Evolutionary conservation across 352 stramenopile species (phyloP).

Genomic region (Globisporangium spinosum): DNA sequence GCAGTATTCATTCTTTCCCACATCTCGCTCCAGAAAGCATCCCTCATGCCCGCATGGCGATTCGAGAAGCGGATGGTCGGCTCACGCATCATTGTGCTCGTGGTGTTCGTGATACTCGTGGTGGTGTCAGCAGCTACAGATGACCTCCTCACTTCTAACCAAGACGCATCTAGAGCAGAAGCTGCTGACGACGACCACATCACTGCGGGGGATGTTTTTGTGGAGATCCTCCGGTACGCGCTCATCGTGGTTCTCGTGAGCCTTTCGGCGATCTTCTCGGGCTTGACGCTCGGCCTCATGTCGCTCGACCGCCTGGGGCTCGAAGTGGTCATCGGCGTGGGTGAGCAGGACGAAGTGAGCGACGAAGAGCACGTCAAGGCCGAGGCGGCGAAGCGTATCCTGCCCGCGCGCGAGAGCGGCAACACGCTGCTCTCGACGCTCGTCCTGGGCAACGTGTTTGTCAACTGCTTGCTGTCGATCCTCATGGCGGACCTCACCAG

Average conservation of each 20-base stretch:
- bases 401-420: constrained; percentile 89
- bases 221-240: constrained; percentile 39
- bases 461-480: constrained; percentile 97
- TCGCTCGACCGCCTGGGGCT: constrained; percentile 95
- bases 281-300: constrained; percentile 96
- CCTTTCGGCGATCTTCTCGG: constrained; percentile 93
- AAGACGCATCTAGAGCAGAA: not conserved
- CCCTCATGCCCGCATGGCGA: not conserved
- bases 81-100: not conserved
- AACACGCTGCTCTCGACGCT: constrained; percentile 98
- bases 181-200: not conserved
- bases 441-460: constrained; percentile 95
- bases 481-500: constrained; percentile 91
- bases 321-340: constrained; percentile 92
- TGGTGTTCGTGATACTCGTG: not conserved
- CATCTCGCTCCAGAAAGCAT: not conserved
- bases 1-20: not conserved
- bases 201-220: constrained; percentile 2
- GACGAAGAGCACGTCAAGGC: constrained; percentile 56
- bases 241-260: constrained; percentile 58
- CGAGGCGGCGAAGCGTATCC: constrained; percentile 61
- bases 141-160: not conserved
- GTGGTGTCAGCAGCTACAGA: not conserved
- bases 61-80: not conserved
- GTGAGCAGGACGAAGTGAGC: constrained; percentile 72